Evolutionary conservation across 2,329 filamentous ascomycete species (phyloP), one percentile per base, ranked within the genome.

Genomic region (Aspergillus sp.): DNA sequence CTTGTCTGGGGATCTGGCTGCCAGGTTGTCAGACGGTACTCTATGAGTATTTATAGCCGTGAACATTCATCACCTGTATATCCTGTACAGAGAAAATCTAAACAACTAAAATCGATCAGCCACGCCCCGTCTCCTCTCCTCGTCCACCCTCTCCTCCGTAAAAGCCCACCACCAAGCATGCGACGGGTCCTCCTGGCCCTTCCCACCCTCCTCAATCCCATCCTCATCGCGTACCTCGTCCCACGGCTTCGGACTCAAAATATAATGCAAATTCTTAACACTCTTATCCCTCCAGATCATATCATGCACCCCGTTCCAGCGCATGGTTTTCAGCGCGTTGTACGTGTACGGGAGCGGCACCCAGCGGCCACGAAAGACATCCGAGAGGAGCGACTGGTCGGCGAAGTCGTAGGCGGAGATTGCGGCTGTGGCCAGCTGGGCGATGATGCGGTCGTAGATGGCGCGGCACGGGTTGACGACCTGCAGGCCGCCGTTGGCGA

Each of bases 201-300:
- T 24, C 13, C 36, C 31, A 8, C 39, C 36, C 20, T 28, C 31
- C 24, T 35, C 22, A 27, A 27, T 33, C 7, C 34, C 32, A 15
- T 20, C 22, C 4, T 29, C 22, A 14, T 33, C 40, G 30, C 37
- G 37, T 20, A 29, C 39, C 39, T 78, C 72, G 39, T 78, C 71
- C 75, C 75, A 79, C 3, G 75, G 75, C 57, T 79, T 79, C 19
- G 74, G 73, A 31, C 64, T 70, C 34, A 79, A 48, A 25, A 79
- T 71, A 45, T 75, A 78, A 51, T 79, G 75, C 8, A 78, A 60
- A 43, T 78, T 78, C 59, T 77, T 78, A 13, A 78, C 71, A 43
- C 67, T 51, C 12, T 71, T 66, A 40, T 79, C 74, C 37, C 66
- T 58, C 75, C 75, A 79, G 35, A 79, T 77, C 16, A 63, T 57